Base-by-base conservation (phyloP, 208 protist genomes). In the Leptomonas pyrrhocoris region DNA sequence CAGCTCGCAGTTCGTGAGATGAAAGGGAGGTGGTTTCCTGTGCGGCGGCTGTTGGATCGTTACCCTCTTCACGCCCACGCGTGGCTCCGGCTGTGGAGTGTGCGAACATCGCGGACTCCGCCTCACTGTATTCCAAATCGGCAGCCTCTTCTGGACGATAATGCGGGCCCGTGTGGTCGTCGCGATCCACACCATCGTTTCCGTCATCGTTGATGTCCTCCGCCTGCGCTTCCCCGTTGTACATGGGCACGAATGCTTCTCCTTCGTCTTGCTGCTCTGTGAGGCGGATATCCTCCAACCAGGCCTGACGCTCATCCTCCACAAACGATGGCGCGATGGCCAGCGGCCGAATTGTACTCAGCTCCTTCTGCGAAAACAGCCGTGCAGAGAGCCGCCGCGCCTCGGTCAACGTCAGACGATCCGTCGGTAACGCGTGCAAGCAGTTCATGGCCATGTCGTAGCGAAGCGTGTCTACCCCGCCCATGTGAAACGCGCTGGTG, bases 371-470 rank as follows among this genome's bases (percentile, higher is more conserved):
- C 12, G 85, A 86, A 42, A 94, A 80, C 16, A 96, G 70, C 23
- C 92, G 84, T 49, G 90, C 81, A 2, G 88, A 93, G n/a, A 94
- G 67, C 34, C 77, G 65, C 36, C 82, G 79, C 50, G 92, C 86
- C 71, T 96, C 88, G 9, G 88, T 89, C 42, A 90, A 63, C 8
- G 87, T 96, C 30, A 96, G 84, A 36, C 87, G 83, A 70, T 93
- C 88, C 19, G 86, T 94, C 8, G 89, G 88, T 42, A 96, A 45
- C 7, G 85, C 77, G 68, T 96, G 92, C 40, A 96, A 46, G 38
- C 71, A 81, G 79, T 94, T 94, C 84, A 93, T 92, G n/a, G 88
- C 84, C 88, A 96, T 96, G 63, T 96, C 92, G 68, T 89, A 96
- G 15, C 92, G 89, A 51, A 96, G 74, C 15, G 92, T 86, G 74